These are phyloP conservation scores for Spiraea crenata DNA, from an alignment of 331 rosid genomes.

Conservation along the genomic window DNA sequence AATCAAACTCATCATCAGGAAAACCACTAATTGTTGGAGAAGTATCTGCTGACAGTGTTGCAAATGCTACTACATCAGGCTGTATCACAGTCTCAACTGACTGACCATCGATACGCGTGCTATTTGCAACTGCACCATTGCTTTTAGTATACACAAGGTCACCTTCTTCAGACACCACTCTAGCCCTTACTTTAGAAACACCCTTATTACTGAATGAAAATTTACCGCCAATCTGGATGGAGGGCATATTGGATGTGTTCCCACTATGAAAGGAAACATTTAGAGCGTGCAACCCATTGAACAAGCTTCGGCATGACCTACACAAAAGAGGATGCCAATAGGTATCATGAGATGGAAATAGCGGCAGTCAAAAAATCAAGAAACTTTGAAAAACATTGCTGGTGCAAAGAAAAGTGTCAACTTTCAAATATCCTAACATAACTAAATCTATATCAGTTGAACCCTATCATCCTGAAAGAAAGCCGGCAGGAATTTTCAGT, in stretches of 20 bases:
- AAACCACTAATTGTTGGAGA: conserved; percentile 31
- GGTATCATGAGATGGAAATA: not conserved
- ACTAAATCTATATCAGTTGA: too few relatives aligned
- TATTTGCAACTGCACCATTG: conserved; percentile 22
- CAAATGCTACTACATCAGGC: conserved; percentile 38
- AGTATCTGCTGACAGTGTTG: conserved; percentile 31
- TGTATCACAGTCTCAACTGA: conserved; percentile 39
- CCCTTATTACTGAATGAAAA: conserved; percentile 29
- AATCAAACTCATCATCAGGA: conserved; percentile 37
- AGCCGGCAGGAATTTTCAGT: too few relatives aligned
- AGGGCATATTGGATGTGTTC: conserved; percentile 27
- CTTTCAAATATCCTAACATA: too few relatives aligned
- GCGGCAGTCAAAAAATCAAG: not conserved
- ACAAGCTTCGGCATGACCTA: conserved; percentile 41
- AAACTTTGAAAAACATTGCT: too few relatives aligned
- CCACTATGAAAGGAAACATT: conserved; percentile 28
- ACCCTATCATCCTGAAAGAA: too few relatives aligned
- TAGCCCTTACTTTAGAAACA: conserved; percentile 36
- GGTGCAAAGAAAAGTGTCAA: too few relatives aligned
- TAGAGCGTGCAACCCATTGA: conserved; percentile 32
- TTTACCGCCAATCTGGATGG: conserved; percentile 37
- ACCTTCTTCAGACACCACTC: conserved; percentile 47
- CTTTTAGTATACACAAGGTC: conserved; percentile 42
- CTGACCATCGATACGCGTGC: conserved; percentile 26
- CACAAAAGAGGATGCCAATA: conserved; percentile 17